Evolutionary conservation across 2,329 filamentous ascomycete species (phyloP), one percentile per base, ranked within the genome.

Genomic region (Endocalyx cinctus): DNA sequence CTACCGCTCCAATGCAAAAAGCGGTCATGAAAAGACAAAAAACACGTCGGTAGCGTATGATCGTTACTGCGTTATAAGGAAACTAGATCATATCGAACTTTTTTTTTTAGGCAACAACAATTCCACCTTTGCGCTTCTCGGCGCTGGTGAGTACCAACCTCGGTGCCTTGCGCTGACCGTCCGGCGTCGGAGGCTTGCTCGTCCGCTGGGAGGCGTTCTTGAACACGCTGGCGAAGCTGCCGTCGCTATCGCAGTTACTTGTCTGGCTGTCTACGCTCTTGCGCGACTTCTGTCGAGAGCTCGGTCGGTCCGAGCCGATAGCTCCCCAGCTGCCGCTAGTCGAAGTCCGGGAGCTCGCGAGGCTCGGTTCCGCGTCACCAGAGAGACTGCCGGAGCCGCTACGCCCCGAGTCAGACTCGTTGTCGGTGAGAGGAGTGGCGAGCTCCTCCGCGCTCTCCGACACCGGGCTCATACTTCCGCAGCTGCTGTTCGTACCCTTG

Each of bases 141-240:
- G 81, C 84, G 59, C 82, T 89, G 47, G 85, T 89, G 47, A 96
- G 74, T 47, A 96, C 84, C 55, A 95, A 78, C 72, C 88, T 83
- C 34, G 87, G 84, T 48, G 84, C 84, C 70, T 83, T 89, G 63
- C 87, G 86, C 63, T 87, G 79, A 38, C 74, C 70, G 44, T 76
- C 72, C 32, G 63, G 61, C 26, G 66, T 66, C 50, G 79, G 71
- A 43, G 74, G 62, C 58, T 79, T 74, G 63, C 67, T 59, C 29
- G 64, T 60, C 55, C 69, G 59, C 57, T 70, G 60, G 49, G 66
- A 58, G 39, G 67, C 69, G 35, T 77, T 74, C 68, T 81, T 82
- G 55, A 82, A 79, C 17, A 81, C 71, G 35, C 75, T 75, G 38
- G 78, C 78, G 52, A 82, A 82, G 54, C 79, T 86, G 41, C 78